Evolutionary conservation across 1,139 yeast species (phyloP), one percentile per base, ranked within the genome.

Genomic region (Geotrichum citri-aurantii): DNA sequence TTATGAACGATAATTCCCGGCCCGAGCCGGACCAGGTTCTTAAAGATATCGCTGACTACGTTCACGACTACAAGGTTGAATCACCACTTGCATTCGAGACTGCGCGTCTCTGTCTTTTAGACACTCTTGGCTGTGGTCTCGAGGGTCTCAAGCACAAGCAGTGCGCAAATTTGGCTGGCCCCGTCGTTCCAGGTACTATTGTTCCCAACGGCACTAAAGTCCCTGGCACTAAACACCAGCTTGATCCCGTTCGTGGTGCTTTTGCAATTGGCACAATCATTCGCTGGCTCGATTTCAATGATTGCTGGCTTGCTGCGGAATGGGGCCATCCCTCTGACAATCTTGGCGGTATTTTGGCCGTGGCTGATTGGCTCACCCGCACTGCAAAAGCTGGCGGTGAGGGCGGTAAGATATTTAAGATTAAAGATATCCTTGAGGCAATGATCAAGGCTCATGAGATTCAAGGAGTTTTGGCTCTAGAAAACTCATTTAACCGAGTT

Each of bases 311-410:
- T 50, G 86, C 86, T 56, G 84, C 84, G 33, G 86, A 81, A 68
- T 81, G 86, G 85, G 86, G 86, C 6, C 85, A 81, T 68, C 85
- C 85, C 29, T 79, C 83, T 23, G 86, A 81, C 67, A 81, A 81
- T 68, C 65, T 81, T 61, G 85, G 85, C 54, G 83, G 83, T 54
- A 81, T 81, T 60, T 69, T 81, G 27, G 83, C 85, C 1, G 82
- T 82, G 42, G 81, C 85, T 24, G 85, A 81, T 67, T 77, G 81
- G 74, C 73, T 79, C 63, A 79, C 83, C 54, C 75, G 85, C 62
- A 68, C 75, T 37, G 72, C 76, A 59, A 78, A 77, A 67, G 76
- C 78, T 31, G 73, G 76, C 47, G 70, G 70, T 47, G 72, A 72
- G 57, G 80, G 77, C 26, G 75, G 75, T 55, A 71, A 73, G 62